These are phyloP conservation scores for Antitrichia curtipendula DNA, from an alignment of 225 moss, liverwort and hornwort genomes.

Conservation along the genomic window DNA sequence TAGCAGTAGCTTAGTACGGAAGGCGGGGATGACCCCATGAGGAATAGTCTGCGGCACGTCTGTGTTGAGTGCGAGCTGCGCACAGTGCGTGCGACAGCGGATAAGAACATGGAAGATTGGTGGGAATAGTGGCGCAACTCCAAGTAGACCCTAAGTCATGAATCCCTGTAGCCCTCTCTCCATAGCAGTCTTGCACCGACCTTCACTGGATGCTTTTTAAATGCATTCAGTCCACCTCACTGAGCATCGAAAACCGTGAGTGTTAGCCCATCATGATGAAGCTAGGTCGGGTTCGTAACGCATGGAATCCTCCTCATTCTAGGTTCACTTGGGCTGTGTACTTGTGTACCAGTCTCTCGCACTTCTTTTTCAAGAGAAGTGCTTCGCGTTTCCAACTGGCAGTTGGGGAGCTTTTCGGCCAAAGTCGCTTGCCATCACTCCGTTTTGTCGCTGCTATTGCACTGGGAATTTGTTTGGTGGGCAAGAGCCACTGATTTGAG, in stretches of 20 bases:
- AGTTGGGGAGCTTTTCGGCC: not conserved
- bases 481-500: not conserved
- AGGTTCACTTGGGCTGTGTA: not conserved
- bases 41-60: not conserved
- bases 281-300: not conserved
- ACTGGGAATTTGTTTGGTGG: not conserved
- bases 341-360: not conserved
- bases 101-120: not conserved
- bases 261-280: not conserved
- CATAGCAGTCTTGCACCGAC: conserved; percentile 1
- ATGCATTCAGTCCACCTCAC: not conserved
- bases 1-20: not conserved
- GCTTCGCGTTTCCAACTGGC: not conserved
- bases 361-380: not conserved
- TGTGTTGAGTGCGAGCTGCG: not conserved
- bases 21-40: not conserved
- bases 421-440: not conserved
- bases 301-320: not conserved
- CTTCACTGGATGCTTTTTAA: not conserved
- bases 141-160: not conserved
- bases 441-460: not conserved
- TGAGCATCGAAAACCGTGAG: not conserved
- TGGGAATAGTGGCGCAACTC: not conserved
- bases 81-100: not conserved
- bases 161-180: not conserved